Evolutionary conservation across 2,329 filamentous ascomycete species (phyloP), one percentile per base, ranked within the genome.

Genomic region (Clonostachys solani): DNA sequence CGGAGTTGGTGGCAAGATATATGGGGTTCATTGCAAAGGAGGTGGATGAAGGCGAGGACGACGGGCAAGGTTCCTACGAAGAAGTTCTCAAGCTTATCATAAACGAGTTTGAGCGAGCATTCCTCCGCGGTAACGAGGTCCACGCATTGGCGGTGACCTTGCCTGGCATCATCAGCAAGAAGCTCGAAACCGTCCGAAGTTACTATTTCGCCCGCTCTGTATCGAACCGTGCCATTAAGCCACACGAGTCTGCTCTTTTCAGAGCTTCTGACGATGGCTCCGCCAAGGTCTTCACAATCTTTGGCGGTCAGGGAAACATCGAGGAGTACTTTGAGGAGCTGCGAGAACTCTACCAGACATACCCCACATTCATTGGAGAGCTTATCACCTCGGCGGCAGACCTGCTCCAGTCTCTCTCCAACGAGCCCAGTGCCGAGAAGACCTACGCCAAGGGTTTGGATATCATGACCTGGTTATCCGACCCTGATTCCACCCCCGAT

Each of bases 311-410:
- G 67, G 94, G 94, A 58, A 99, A 99, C 69, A 97, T 99, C 54
- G 92, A 99, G 70, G 95, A 99, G 72, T 99, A 99, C 72, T 99
- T 99, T 61, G 92, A 99, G 57, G 94, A 99, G 74, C 81, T 99
- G 52, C 85, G 94, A 48, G 87, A 95, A 66, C 81, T 97, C 49
- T 92, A 92, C 74, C 84, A 78, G 59, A 96, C 92, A 50, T 99
- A 99, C 71, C 86, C 89, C 12, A 87, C 87, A 29, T 95, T 99
- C 56, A 83, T 96, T 6, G 87, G 89, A 56, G 90, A 95, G 54
- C 83, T 97, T 54, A 80, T 99, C 60, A 78, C 80, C 29, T 80
- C 84, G 19, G 86, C 91, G 8, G 92, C 94, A 13, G 87, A 95
- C 61, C 83, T 95, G 47, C 80, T 99, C n/a, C 90, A 92, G 64